Evolutionary conservation across 2,329 filamentous ascomycete genomes (phyloP).

Genomic region (Dactylellina leptospora): DNA sequence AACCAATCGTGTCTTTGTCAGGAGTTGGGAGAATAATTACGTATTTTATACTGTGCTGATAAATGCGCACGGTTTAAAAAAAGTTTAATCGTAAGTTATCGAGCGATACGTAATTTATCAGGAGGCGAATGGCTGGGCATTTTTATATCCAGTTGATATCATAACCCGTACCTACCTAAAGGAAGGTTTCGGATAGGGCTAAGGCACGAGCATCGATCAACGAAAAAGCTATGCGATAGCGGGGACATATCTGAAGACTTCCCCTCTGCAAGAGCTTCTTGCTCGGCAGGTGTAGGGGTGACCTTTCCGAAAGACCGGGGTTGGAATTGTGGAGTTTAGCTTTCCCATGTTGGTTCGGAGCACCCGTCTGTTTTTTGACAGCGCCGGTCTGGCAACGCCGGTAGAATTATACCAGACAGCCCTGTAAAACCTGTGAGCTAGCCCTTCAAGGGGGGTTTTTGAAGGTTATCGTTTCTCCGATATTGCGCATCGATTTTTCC

Average conservation of each 20-base stretch:
- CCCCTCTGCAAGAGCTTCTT: constrained; percentile 20
- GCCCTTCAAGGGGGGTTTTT: constrained; percentile 21
- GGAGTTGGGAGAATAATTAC: neutral
- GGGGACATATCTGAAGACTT: constrained; percentile 41
- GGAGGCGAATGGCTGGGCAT: neutral
- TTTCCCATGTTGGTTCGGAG: constrained; percentile 38
- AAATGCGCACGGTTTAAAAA: neutral
- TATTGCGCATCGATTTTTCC: constrained; percentile 37
- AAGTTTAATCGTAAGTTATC: too few species aligned
- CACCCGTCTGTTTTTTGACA: constrained; percentile 33
- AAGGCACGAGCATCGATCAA: constrained; percentile 20
- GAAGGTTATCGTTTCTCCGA: constrained; percentile 46
- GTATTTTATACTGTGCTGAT: neutral
- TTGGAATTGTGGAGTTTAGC: constrained; percentile 32
- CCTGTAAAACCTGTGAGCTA: constrained; percentile 47
- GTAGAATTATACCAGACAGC: constrained; percentile 19
- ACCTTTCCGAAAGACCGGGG: constrained; percentile 31
- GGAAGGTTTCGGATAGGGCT: constrained; percentile 11
- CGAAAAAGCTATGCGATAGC: constrained; percentile 30
- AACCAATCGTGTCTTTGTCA: too few species aligned
- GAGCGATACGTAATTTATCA: neutral
- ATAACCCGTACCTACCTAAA: neutral
- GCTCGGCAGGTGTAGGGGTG: constrained; percentile 33
- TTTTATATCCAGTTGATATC: constrained; percentile 1
- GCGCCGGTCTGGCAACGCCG: constrained; percentile 43